These are phyloP conservation scores for Pythium pyrilobum DNA, from an alignment of 352 stramenopile species.

Conservation along the genomic window DNA sequence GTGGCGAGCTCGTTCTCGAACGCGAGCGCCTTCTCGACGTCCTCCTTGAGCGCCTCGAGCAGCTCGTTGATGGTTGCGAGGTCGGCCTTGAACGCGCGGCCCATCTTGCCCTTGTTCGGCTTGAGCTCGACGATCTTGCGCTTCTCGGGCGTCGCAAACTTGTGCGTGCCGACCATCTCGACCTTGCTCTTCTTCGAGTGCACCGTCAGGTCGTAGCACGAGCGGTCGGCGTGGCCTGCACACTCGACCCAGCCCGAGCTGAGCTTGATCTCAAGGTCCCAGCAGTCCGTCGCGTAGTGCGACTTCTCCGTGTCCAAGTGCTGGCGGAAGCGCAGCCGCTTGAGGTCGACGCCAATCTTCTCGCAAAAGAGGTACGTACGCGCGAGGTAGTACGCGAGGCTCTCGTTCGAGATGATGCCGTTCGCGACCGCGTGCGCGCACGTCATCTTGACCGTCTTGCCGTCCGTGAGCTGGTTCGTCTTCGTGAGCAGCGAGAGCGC, in stretches of 20 bases:
- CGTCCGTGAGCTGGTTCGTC: slow-evolving; percentile 95
- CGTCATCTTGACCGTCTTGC: slow-evolving; percentile 93
- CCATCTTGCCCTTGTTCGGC: slow-evolving; percentile 96
- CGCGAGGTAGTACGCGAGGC: slow-evolving; percentile 98
- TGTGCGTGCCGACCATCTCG: slow-evolving; percentile 86
- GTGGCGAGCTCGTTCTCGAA: slow-evolving; percentile 90
- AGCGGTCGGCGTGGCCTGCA: slow-evolving; percentile 97
- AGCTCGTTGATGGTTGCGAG: slow-evolving; percentile 67
- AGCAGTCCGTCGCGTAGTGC: slow-evolving; percentile 99
- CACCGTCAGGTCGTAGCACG: slow-evolving; percentile 96
- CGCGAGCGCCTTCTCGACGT: slow-evolving; percentile 81
- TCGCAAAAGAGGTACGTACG: slow-evolving; percentile 96
- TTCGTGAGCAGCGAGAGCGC: slow-evolving; percentile 90
- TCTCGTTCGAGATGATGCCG: slow-evolving; percentile 98
- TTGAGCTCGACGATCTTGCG: slow-evolving; percentile 93
- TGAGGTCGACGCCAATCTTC: slow-evolving; percentile 92
- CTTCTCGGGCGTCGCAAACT: slow-evolving; percentile 91
- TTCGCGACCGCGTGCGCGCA: slow-evolving; percentile 88
- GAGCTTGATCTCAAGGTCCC: slow-evolving; percentile 98
- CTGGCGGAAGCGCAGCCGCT: slow-evolving; percentile 97
- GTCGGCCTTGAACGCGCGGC: slow-evolving; percentile 96
- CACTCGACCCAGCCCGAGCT: slow-evolving; percentile 99
- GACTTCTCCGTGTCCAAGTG: slow-evolving; percentile 99
- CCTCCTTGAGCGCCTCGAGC: slow-evolving; percentile 82
- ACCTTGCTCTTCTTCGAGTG: slow-evolving; percentile 87